phyloP scores from a whole-genome alignment of 371 early-diverging fungal species.

The Fennellomyces sp. region DNA sequence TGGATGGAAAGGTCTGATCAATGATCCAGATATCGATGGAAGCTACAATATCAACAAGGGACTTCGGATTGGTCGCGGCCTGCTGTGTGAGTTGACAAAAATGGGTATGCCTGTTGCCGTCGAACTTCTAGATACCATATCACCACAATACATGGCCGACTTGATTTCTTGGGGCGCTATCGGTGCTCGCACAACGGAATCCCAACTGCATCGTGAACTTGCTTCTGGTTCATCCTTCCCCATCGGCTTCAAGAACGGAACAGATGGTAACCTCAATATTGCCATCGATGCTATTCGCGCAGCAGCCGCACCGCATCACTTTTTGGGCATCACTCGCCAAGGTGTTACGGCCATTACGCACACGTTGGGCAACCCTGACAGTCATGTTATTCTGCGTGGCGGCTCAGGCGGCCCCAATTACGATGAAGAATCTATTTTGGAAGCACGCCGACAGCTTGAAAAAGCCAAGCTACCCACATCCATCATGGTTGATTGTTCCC shows the following conservation, averaged over 20 bases:
- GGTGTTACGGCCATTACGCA: constrained; percentile 90
- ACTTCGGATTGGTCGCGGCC: constrained; percentile 78
- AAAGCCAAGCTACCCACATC: constrained; percentile 53
- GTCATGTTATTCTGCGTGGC: constrained; percentile 65
- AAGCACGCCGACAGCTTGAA: constrained; percentile 49
- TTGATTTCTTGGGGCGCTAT: constrained; percentile 94
- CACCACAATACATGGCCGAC: constrained; percentile 93
- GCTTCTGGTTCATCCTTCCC: constrained; percentile 94
- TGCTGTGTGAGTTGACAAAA: constrained; percentile 73
- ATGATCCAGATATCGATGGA: constrained; percentile 86
- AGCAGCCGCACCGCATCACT: constrained; percentile 85
- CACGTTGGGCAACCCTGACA: constrained; percentile 78
- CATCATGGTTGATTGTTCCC: constrained; percentile 85
- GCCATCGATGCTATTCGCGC: constrained; percentile 93
- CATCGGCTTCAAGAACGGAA: constrained; percentile 95
- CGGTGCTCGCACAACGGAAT: constrained; percentile 94
- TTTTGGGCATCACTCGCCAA: constrained; percentile 90
- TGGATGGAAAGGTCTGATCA: constrained; percentile 95
- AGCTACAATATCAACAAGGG: constrained; percentile 92
- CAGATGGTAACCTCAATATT: constrained; percentile 84
- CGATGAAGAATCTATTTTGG: constrained; percentile 55
- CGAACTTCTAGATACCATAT: constrained; percentile 93
- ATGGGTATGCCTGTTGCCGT: constrained; percentile 87
- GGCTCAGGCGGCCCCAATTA: constrained; percentile 86
- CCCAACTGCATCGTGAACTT: constrained; percentile 92